Conservation (phyloP, 768 basidiomycete species). For the Lactifluus subvellereus region DNA sequence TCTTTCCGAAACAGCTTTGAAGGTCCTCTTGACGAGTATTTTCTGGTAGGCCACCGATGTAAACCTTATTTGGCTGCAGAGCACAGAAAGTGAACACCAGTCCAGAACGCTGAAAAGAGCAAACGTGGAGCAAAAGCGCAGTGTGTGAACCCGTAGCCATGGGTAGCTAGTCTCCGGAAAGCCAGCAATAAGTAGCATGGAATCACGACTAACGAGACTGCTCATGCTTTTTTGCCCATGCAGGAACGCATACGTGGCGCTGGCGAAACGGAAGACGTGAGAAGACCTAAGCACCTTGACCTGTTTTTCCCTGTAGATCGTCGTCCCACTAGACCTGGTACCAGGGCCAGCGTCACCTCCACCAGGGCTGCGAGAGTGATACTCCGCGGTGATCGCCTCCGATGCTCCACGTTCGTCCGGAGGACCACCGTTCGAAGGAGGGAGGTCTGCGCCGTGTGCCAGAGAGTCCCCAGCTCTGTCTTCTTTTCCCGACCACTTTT, state of each 20-base stretch:
- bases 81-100: slow-evolving; percentile 57
- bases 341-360: slow-evolving; percentile 19
- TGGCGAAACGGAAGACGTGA: slow-evolving; percentile 31
- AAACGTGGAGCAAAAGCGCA: slow-evolving; percentile 42
- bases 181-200: slow-evolving; percentile 23
- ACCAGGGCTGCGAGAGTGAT: slow-evolving; percentile 23
- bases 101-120: slow-evolving; percentile 40
- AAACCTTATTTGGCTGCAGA: slow-evolving; percentile 89
- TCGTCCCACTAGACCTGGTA: slow-evolving; percentile 21
- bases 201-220: slow-evolving; percentile 26
- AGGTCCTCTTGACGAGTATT: slow-evolving; percentile 82
- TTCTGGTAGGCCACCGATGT: slow-evolving; percentile 85
- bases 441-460: slow-evolving; percentile 24
- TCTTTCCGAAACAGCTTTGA: slow-evolving; percentile 80
- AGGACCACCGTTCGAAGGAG: slow-evolving; percentile 23
- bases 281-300: slow-evolving; percentile 83
- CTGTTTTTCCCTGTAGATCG: slow-evolving; percentile 58
- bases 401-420: slow-evolving; percentile 24
- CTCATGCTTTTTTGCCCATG: slow-evolving; percentile 20
- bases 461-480: slow-evolving; percentile 23
- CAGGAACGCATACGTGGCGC: slow-evolving; percentile 29
- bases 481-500: slow-evolving; percentile 25
- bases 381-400: slow-evolving; percentile 20
- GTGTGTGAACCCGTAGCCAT: slow-evolving; percentile 34
- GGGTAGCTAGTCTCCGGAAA: slow-evolving; percentile 28